Base-by-base conservation (phyloP, 345 rosid species). In the Kandelia obovata region DNA sequence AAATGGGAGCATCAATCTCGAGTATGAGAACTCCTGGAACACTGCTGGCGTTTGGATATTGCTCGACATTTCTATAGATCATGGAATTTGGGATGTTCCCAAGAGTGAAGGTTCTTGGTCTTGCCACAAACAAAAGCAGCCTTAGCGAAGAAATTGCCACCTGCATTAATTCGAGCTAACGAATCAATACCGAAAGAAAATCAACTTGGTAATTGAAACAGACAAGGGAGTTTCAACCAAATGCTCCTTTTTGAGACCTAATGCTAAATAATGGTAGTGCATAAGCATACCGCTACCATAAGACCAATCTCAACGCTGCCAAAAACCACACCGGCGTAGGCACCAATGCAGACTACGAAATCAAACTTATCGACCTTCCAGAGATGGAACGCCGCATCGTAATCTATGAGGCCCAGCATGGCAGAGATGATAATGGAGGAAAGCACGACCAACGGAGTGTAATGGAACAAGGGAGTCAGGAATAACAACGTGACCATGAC, bases 381-480 rank as follows among this genome's bases (percentile, higher is more conserved):
- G 5, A 95, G 91, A 75, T 88, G 97, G 65, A 90, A 75, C 25
- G 91, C 97, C 3, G 94, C 92, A 74, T 87, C 80, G 34, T 89
- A 89, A 79, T 95, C 97, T 26, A 95, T 86, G 71, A 92, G 94
- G 73, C 97, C 98, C 4, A 92, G 87, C 99, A 95, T 92, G 37
- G 99, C 99, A 0, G 80, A 23, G 2, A 85, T 86, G 20, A 95
- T 90, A 58, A 90, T 95, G 35, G 99, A 78, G 30, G 97, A 86
- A 53, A 95, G 94, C 34, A 90, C 98, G 39, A 89, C 99, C 25
- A 95, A 82, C 20, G 98, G 99, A 39, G 99, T 95, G 87, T 90
- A 90, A 63, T 89, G 74, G 82, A 95, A 92, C 67, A 95, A 72
- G 0, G 97, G 99, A 11, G 96, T 95, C 25, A 95, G 80, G 73